phyloP scores from a whole-genome alignment of 2,329 filamentous ascomycete genomes.

The Colletotrichum sp. region DNA sequence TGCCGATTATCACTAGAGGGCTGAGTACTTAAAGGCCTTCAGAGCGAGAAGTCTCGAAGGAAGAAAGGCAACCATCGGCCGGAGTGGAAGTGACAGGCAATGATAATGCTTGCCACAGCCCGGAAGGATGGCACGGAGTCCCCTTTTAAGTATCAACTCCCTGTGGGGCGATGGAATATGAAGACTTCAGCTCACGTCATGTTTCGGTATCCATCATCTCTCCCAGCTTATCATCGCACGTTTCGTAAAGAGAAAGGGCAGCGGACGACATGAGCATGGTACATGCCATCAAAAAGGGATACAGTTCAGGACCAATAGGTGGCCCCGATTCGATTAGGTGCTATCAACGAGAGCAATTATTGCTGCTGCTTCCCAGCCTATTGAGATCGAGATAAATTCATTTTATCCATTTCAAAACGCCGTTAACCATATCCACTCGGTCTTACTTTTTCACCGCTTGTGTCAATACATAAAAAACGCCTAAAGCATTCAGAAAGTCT shows the following conservation, averaged over 20 bases:
- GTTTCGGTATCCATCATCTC: background rate
- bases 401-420: too few species aligned
- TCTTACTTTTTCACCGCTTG: too few species aligned
- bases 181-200: background rate
- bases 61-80: too few species aligned
- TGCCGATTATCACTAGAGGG: background rate
- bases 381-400: too few species aligned
- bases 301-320: background rate
- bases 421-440: too few species aligned
- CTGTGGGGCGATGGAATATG: background rate
- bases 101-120: background rate
- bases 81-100: background rate
- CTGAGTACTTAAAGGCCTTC: background rate
- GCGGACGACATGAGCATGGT: too few species aligned
- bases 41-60: too few species aligned
- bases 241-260: too few species aligned
- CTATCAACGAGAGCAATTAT: background rate
- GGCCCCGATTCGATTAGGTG: background rate
- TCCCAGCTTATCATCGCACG: background rate
- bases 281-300: too few species aligned
- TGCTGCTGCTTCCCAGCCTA: background rate
- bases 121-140: rapidly evolving
- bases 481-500: background rate
- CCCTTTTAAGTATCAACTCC: background rate
- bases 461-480: background rate